phyloP scores from a whole-genome alignment of 352 stramenopile species.

The Saprolegnia diclina region DNA sequence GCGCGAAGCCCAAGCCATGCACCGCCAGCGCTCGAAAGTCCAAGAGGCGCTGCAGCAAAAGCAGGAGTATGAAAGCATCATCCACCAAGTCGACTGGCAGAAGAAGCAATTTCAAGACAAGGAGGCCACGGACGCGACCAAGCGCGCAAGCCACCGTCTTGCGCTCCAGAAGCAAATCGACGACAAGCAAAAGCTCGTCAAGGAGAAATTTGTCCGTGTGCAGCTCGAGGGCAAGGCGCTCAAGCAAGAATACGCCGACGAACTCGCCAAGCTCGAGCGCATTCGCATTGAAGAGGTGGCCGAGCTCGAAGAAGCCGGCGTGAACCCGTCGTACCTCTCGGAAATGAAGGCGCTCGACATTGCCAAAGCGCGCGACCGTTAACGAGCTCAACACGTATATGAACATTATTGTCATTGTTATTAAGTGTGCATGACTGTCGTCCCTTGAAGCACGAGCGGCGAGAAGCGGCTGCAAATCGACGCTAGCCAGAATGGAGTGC shows the following conservation, averaged over 20 bases:
- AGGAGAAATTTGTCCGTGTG: slow-evolving; percentile 61
- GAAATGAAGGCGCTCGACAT: slow-evolving; percentile 92
- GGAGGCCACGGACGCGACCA: slow-evolving; percentile 52
- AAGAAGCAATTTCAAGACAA: slow-evolving; percentile 39
- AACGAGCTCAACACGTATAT: too few species aligned
- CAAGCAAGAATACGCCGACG: slow-evolving; percentile 65
- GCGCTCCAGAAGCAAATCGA: slow-evolving; percentile 89
- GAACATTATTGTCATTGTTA: too few species aligned
- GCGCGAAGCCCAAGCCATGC: slow-evolving; percentile 59
- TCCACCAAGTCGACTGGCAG: slow-evolving; percentile 60
- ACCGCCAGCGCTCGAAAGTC: slow-evolving; percentile 61
- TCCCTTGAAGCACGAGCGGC: too few species aligned
- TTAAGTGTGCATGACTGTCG: too few species aligned
- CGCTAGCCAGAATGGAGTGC: too few species aligned
- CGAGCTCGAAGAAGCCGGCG: slow-evolving; percentile 78
- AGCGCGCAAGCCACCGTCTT: slow-evolving; percentile 59
- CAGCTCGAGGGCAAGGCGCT: slow-evolving; percentile 64
- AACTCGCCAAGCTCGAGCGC: slow-evolving; percentile 83
- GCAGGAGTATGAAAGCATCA: slow-evolving; percentile 86
- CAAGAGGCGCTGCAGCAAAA: slow-evolving; percentile 80
- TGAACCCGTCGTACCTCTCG: slow-evolving; percentile 87
- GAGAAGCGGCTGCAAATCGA: too few species aligned
- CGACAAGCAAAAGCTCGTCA: slow-evolving; percentile 70
- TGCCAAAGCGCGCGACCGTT: slow-evolving; percentile 39
- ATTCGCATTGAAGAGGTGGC: slow-evolving; percentile 86